Percentiles rank a stretch among this genome's conserved stretches.
Conservation (phyloP, 2,329 filamentous ascomycete genomes). For the Cercospora beticola region DNA sequence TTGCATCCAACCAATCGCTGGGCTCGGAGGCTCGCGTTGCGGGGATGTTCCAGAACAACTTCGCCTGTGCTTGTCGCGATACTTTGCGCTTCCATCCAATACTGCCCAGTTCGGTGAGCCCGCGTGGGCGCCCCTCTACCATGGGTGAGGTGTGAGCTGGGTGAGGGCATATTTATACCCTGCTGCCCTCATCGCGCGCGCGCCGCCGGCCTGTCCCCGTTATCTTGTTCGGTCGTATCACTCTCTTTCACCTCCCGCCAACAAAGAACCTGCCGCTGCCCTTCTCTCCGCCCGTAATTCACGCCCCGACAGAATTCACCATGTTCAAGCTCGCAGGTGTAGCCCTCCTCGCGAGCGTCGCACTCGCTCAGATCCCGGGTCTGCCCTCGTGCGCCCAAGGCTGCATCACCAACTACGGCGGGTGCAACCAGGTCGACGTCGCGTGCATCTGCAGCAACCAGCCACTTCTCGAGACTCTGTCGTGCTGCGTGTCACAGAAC, state of each 20-base stretch:
- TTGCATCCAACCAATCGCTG: background rate
- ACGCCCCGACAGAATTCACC: background rate
- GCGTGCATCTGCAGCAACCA: conserved; percentile 45
- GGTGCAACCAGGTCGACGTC: conserved; percentile 42
- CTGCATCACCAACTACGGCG: conserved; percentile 43
- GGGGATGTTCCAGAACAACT: background rate
- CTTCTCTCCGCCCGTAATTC: background rate
- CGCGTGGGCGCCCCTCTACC: background rate
- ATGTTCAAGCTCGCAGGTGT: conserved; percentile 27
- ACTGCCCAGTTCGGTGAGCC: background rate
- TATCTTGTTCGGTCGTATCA: background rate
- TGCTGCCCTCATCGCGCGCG: background rate
- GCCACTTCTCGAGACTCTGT: conserved; percentile 38
- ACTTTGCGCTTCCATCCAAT: background rate
- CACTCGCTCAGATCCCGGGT: conserved; percentile 27
- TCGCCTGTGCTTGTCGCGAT: background rate
- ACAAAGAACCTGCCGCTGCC: background rate
- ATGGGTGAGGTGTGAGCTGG: background rate
- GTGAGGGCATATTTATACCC: background rate
- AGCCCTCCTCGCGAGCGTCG: conserved; percentile 24
- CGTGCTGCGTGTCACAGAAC: conserved; percentile 43
- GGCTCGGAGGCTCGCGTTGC: background rate
- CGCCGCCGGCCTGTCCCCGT: background rate
- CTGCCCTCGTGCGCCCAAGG: conserved; percentile 33
- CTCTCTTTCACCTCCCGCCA: background rate